A percentile compares a stretch with the other conserved stretches of the same genome.
Conservation (phyloP, 1,284 basidiomycete genomes). For the Puccinia hordei region DNA sequence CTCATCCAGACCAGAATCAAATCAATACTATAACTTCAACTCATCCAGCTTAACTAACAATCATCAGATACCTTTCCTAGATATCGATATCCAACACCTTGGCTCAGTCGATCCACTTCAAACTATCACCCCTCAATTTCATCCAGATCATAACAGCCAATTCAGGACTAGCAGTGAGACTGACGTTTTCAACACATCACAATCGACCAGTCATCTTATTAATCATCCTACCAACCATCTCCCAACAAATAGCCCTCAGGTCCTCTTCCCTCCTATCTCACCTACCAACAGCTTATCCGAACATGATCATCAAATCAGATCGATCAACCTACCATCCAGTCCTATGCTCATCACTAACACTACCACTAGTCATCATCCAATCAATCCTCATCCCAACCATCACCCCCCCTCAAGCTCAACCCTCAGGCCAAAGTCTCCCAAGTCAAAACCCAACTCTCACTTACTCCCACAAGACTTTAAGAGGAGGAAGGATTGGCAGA, state of each 20-base stretch:
- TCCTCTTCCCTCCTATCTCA: background rate
- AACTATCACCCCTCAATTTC: background rate
- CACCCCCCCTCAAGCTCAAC: background rate
- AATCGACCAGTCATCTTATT: background rate
- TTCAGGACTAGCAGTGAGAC: constrained; percentile 1
- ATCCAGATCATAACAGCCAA: background rate
- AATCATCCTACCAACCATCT: background rate
- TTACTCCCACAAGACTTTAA: constrained; percentile 34
- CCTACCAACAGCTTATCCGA: background rate
- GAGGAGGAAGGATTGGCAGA: constrained; percentile 29
- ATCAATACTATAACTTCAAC: no score
- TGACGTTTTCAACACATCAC: background rate
- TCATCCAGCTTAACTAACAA: no score
- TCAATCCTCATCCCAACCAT: background rate
- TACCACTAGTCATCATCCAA: background rate
- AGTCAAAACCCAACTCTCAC: background rate
- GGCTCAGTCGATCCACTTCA: background rate
- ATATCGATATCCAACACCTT: background rate
- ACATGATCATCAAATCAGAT: background rate
- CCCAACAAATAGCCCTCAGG: background rate
- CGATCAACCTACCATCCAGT: no score
- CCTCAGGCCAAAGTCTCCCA: background rate
- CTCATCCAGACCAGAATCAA: no score
- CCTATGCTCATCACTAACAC: background rate
- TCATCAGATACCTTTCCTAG: background rate